Evolutionary conservation across 1,139 yeast genomes (phyloP).

Genomic region (Dujonia santamariae): DNA sequence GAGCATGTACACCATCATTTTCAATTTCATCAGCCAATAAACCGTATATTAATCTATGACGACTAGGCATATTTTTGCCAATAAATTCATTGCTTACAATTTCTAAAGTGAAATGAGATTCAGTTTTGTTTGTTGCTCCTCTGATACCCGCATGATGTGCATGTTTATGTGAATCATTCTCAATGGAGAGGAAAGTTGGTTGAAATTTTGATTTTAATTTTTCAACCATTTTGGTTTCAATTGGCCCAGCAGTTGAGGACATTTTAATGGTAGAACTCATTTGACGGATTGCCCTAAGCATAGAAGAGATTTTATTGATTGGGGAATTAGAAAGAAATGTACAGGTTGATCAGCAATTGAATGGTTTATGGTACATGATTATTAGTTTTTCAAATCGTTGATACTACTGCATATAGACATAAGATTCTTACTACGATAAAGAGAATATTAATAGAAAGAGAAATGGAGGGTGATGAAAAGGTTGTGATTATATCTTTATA

Average conservation of each 20-base stretch:
- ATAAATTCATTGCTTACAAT: constrained; percentile 68
- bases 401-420: no score
- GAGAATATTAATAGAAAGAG: no score
- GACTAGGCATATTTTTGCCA: constrained; percentile 65
- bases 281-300: constrained; percentile 5
- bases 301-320: constrained; percentile 1
- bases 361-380: no score
- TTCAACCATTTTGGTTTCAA: constrained; percentile 46
- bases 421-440: no score
- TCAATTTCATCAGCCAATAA: constrained; percentile 71
- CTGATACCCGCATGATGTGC: constrained; percentile 84
- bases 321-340: no score
- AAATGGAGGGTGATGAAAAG: no score
- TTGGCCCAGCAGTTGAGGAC: constrained; percentile 39
- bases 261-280: constrained; percentile 7
- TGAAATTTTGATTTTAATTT: constrained; percentile 46
- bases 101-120: constrained; percentile 78
- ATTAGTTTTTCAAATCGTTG: no score
- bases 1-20: constrained; percentile 77
- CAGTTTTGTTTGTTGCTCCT: constrained; percentile 69
- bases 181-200: constrained; percentile 53
- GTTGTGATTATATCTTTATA: no score
- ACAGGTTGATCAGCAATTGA: no score
- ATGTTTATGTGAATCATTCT: constrained; percentile 86
- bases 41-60: constrained; percentile 77